phyloP scores from a whole-genome alignment of 2,329 filamentous ascomycete species.

The Orbilia ellipsospora region DNA sequence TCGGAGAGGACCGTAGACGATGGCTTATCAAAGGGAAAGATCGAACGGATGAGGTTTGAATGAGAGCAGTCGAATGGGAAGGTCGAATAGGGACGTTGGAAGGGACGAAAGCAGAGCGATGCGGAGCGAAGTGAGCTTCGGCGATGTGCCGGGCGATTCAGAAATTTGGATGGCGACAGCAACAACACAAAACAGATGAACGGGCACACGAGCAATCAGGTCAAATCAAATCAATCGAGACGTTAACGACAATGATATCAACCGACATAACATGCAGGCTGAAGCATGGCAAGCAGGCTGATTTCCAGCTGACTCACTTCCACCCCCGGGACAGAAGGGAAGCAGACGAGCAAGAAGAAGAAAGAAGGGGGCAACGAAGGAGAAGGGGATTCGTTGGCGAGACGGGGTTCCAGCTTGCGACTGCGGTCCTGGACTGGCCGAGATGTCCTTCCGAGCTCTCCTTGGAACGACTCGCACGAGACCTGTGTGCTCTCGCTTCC shows the following conservation, averaged over 20 bases:
- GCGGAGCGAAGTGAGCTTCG: conserved; percentile 35
- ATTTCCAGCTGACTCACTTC: no score
- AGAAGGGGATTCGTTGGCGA: conserved; percentile 37
- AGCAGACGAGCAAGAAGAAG: neutral
- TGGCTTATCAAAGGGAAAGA: no score
- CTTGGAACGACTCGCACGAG: conserved; percentile 30
- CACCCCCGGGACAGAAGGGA: neutral
- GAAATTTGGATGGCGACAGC: no score
- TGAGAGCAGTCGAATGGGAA: conserved; percentile 6
- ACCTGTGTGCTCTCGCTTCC: neutral
- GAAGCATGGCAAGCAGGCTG: neutral
- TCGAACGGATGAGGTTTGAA: neutral
- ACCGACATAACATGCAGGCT: neutral
- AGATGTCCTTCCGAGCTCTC: neutral
- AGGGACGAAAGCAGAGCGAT: conserved; percentile 1
- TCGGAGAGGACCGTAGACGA: no score
- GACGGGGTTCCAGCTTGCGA: conserved; percentile 31
- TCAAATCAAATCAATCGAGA: neutral
- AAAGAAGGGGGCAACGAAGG: neutral
- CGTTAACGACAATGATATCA: neutral
- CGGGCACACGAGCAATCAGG: no score
- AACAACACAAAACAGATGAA: no score
- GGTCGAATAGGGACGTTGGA: conserved; percentile 11
- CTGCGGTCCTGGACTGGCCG: conserved; percentile 1
- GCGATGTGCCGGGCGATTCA: conserved; percentile 49